Conservation (phyloP, 805 yeast species). For the Candida silvicultrix region DNA sequence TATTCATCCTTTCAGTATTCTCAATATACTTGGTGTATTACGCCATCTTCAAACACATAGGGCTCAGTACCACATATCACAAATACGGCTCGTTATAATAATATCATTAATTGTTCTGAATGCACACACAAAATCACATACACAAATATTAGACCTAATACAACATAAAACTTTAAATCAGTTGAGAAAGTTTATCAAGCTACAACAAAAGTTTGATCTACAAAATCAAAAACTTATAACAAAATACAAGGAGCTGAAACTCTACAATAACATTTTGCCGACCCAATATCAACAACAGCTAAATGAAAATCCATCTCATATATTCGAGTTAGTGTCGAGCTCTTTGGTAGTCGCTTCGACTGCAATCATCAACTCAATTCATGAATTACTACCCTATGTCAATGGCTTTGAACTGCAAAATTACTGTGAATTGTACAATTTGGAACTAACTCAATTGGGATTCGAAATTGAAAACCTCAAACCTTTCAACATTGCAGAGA, state of each 20-base stretch:
- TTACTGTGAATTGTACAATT: slow-evolving; percentile 38
- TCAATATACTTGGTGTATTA: not conserved
- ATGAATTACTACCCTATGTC: slow-evolving; percentile 23
- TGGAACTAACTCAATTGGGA: slow-evolving; percentile 25
- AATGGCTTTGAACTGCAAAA: slow-evolving; percentile 29
- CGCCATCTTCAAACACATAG: slow-evolving; percentile 4
- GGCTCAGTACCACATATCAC: slow-evolving; percentile 6
- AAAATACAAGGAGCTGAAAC: slow-evolving; percentile 24
- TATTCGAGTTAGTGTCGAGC: slow-evolving; percentile 20
- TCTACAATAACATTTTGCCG: slow-evolving; percentile 17
- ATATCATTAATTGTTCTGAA: slow-evolving; percentile 2
- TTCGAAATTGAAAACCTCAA: slow-evolving; percentile 8
- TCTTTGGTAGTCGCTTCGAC: slow-evolving; percentile 28
- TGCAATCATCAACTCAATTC: slow-evolving; percentile 22
- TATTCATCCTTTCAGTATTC: not conserved
- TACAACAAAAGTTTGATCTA: slow-evolving; percentile 21
- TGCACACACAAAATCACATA: slow-evolving; percentile 4
- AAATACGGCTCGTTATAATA: slow-evolving; percentile 2
- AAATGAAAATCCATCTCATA: slow-evolving; percentile 1
- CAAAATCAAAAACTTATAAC: slow-evolving; percentile 21
- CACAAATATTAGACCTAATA: slow-evolving; percentile 6
- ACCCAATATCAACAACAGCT: slow-evolving; percentile 1
- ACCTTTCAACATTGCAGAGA: slow-evolving; percentile 2
- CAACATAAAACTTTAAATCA: slow-evolving; percentile 8
- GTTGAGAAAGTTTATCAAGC: slow-evolving; percentile 12